These are phyloP conservation scores for Lactarius indigo DNA, from an alignment of 768 basidiomycete genomes.

Conservation along the genomic window DNA sequence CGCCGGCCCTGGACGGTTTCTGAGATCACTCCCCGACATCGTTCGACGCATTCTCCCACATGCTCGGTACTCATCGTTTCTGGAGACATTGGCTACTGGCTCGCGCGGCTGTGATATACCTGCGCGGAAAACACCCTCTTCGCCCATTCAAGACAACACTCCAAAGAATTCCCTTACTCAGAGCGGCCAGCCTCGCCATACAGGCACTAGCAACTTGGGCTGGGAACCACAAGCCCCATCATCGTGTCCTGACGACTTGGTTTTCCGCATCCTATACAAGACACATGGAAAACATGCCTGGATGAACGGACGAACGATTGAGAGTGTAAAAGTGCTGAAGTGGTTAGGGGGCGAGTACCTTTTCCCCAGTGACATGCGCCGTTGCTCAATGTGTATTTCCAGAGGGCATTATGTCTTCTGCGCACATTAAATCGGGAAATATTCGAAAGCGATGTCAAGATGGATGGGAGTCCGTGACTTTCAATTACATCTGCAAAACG, in stretches of 20 bases:
- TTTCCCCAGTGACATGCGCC: neutral
- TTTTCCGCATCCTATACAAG: conserved; percentile 17
- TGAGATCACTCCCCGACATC: conserved; percentile 16
- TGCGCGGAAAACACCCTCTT: neutral
- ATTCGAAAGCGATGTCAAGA: conserved; percentile 1
- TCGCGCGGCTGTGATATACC: neutral
- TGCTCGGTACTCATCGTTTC: conserved; percentile 18
- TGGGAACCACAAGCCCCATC: neutral
- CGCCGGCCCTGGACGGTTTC: neutral
- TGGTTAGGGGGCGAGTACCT: conserved; percentile 17
- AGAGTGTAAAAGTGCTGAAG: conserved; percentile 14
- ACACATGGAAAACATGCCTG: conserved; percentile 23
- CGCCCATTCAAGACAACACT: neutral
- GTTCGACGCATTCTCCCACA: conserved; percentile 19
- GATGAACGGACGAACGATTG: conserved; percentile 16
- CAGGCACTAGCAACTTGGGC: neutral
- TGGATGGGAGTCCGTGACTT: neutral
- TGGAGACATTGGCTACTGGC: conserved; percentile 9
- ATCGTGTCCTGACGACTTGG: conserved; percentile 10
- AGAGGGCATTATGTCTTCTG: conserved; percentile 23
- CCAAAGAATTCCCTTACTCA: neutral
- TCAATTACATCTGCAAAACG: conserved; percentile 24
- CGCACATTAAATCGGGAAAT: conserved; percentile 20
- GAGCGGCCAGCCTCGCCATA: neutral
- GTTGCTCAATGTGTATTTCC: neutral